Base-by-base conservation (phyloP, 1,284 basidiomycete species). In the Ceratobasidium sp. region DNA sequence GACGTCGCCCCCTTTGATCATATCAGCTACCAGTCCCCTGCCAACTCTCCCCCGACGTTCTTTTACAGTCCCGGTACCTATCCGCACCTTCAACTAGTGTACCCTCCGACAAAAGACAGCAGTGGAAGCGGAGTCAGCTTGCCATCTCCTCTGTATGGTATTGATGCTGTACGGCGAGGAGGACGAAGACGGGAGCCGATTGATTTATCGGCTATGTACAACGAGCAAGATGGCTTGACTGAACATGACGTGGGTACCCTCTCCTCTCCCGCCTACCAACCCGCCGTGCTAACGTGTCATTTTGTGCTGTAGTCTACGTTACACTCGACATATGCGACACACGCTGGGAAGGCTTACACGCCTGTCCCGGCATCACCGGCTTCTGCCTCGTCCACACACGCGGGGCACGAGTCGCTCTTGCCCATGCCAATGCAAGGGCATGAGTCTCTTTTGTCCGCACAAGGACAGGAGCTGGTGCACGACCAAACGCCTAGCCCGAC, bases 301-400 rank as follows among this genome's bases (percentile, higher is more conserved):
- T 23, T 18, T 28, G 28, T 21, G 26, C 32, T 23, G 13, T 38
- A 67, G 64, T 52, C 64, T 21, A 44, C 64, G 64, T 44, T 67
- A 67, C 64, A 67, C 64, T 67, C 64, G 64, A 67, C 64, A 67
- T 67, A 67, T 67, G 64, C 64, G 64, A 67, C 32, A 41, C 30
- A 26, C 18, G 44, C 64, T 55, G 64, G 50, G 50, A 35, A 55
- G 30, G 35, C 49, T 4, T 41, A 11, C 26, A 32, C 64, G 21
- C 47, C 62, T 52, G 41, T 52, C 38, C 50, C 64, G 28, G 50
- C 18, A 41, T 21, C 50, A n/a, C 49, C 49, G 28, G 64, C 50
- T 44, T 28, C 61, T 14, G 9, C 38, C 5, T 4, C 13, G 16
- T 30, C 23, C 16, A 50, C 30, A 35, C 26, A 26, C 28, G n/a